Percentiles rank a stretch among this genome's conserved stretches.
Conservation (phyloP, 2,329 filamentous ascomycete species). For the Aspergillus arachidicola region DNA sequence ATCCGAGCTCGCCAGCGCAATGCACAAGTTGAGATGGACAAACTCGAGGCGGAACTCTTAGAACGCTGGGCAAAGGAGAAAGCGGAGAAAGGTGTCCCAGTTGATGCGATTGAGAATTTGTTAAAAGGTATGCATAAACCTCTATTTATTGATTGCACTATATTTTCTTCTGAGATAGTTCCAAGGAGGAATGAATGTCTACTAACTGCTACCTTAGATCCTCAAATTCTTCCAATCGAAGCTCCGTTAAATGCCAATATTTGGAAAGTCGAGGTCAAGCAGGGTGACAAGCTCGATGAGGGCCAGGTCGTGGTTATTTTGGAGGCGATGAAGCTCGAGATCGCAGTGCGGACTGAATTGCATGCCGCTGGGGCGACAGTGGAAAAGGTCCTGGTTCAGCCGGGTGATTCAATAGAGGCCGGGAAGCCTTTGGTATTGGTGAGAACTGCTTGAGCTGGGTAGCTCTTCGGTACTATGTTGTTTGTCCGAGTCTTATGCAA, state of each 20-base stretch:
- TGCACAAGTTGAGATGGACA: conserved; percentile 51
- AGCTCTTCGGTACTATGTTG: not conserved
- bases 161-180: not conserved
- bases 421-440: conserved; percentile 36
- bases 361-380: conserved; percentile 33
- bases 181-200: not conserved
- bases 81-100: conserved; percentile 53
- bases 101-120: conserved; percentile 53
- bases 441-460: conserved; percentile 15
- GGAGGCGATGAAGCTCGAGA: conserved; percentile 63
- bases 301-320: conserved; percentile 51
- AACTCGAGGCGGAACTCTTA: conserved; percentile 39
- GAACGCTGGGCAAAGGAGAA: conserved; percentile 45
- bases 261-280: conserved; percentile 54
- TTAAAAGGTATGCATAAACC: conserved; percentile 43
- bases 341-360: conserved; percentile 44
- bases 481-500: not conserved
- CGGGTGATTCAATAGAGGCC: conserved; percentile 42
- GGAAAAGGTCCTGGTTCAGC: conserved; percentile 45
- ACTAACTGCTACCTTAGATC: conserved; percentile 29
- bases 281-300: conserved; percentile 46
- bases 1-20: conserved; percentile 51
- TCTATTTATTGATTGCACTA: not conserved
- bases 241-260: conserved; percentile 55
- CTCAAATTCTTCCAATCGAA: conserved; percentile 41